Evolutionary conservation across 371 early-diverging fungal genomes (phyloP), one percentile per base, ranked within the genome.

Genomic region (Rhizomucor miehei): DNA sequence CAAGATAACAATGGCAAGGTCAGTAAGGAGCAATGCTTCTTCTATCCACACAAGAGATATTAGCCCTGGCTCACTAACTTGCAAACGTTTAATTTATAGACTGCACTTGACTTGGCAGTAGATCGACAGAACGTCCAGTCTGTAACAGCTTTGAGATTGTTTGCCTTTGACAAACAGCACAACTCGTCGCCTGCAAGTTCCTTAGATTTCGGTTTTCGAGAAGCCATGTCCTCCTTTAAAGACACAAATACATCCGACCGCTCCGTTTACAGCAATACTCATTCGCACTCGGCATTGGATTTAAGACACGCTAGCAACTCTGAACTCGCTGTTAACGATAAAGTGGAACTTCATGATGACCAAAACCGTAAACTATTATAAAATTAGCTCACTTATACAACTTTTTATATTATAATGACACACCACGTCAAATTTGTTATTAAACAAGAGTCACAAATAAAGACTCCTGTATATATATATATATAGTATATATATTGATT

Each of bases 61-160:
- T n/a, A n/a, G n/a, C n/a, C n/a, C n/a, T n/a, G n/a, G n/a, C n/a
- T n/a, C n/a, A n/a, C 17, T 16, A 39, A 19, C 3, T 25, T 4
- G 2, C 6, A 23, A 43, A 19, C 24, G 21, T 25, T 48, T 8
- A 5, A 48, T 34, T 2, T 48, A 21, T 54, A 84, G 84, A 73
- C 86, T 3, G 81, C 92, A 0, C 63, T 90, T 40, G 92, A 89
- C 57, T 66, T 89, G 40, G 90, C 91, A 2, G 69, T 84, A 25
- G 85, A 81, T 44, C 57, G 60, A 24, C 82, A 81, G 40, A 75
- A 81, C 36, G 82, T 85, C 3, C 79, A 82, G 34, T 73, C 82
- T 0, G 85, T 85, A 20, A 87, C 84, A 52, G 82, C 84, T 12
- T 58, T 87, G 36, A 63, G 86, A 40, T 44, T 77, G 14, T 77